Evolutionary conservation across 208 protist genomes (phyloP).

Genomic region (Leishmania amazonensis): DNA sequence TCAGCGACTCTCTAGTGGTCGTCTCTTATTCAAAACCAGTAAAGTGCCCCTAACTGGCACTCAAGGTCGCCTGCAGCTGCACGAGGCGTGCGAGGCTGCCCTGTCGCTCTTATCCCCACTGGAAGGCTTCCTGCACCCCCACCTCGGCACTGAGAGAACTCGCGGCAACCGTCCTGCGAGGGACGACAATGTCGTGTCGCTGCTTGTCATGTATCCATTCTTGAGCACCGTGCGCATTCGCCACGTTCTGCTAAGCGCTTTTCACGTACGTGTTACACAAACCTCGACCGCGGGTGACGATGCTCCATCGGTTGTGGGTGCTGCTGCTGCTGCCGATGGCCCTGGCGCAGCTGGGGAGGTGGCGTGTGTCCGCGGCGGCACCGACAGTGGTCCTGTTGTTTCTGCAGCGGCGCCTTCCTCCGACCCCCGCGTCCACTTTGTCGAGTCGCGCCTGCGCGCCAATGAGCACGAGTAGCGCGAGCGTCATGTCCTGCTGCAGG

Average conservation of each 20-base stretch:
- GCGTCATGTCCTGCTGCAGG: background rate
- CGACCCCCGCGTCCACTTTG: background rate
- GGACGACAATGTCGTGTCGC: constrained; percentile 19
- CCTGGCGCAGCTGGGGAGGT: background rate
- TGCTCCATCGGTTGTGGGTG: background rate
- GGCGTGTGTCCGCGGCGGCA: background rate
- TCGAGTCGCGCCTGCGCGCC: constrained; percentile 5
- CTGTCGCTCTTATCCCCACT: constrained; percentile 24
- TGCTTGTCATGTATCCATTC: constrained; percentile 38
- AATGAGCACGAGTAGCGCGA: constrained; percentile 16
- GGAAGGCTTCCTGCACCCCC: background rate
- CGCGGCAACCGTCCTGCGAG: background rate
- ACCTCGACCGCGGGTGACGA: background rate
- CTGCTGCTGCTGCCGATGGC: background rate
- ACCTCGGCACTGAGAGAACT: background rate
- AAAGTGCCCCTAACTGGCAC: constrained; percentile 8
- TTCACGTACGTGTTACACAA: constrained; percentile 10
- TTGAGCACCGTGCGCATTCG: constrained; percentile 39
- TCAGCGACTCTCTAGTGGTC: constrained; percentile 7
- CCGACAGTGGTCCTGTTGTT: too few relatives aligned
- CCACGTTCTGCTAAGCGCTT: constrained; percentile 48
- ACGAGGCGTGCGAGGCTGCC: constrained; percentile 44
- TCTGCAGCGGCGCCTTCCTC: background rate
- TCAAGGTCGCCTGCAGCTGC: constrained; percentile 23
- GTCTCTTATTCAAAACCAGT: background rate